Conservation (phyloP, 2,329 filamentous ascomycete genomes). For the Aureobasidium namibiae region DNA sequence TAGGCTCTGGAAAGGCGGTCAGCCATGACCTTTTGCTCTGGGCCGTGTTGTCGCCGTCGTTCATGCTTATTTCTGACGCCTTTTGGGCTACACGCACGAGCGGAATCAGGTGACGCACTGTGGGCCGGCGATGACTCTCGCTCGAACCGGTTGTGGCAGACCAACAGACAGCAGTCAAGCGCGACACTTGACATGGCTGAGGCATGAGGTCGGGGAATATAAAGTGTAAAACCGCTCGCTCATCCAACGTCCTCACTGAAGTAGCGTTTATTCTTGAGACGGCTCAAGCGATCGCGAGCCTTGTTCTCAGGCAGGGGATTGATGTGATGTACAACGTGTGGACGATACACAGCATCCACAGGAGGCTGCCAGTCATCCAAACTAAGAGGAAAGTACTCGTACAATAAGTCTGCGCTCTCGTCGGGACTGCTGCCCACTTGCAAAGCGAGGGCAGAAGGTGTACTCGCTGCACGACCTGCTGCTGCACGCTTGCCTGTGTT, state of each 20-base stretch:
- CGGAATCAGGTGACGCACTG: no score
- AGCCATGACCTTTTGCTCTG: no score
- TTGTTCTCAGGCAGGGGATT: slow-evolving; percentile 33
- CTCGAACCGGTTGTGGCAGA: no score
- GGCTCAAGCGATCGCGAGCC: slow-evolving; percentile 15
- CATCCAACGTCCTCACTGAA: slow-evolving; percentile 37
- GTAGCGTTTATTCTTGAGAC: slow-evolving; percentile 39
- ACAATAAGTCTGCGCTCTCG: slow-evolving; percentile 75
- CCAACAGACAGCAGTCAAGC: no score
- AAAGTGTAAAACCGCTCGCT: background rate
- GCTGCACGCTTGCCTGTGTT: slow-evolving; percentile 10
- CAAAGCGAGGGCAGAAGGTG: slow-evolving; percentile 39
- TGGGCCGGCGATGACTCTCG: no score
- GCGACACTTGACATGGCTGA: no score
- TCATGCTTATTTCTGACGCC: no score
- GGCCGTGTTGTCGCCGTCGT: no score
- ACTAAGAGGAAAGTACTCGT: slow-evolving; percentile 90
- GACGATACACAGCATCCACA: slow-evolving; percentile 81
- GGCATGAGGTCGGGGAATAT: background rate
- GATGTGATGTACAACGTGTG: slow-evolving; percentile 89
- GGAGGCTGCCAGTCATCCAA: slow-evolving; percentile 90
- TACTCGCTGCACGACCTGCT: slow-evolving; percentile 28
- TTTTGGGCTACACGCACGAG: no score
- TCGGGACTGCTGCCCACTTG: slow-evolving; percentile 53
- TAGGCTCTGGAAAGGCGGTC: no score